These are phyloP conservation scores for Rhizophagus prolifer DNA, from an alignment of 192 early-diverging fungal species.

Conservation along the genomic window DNA sequence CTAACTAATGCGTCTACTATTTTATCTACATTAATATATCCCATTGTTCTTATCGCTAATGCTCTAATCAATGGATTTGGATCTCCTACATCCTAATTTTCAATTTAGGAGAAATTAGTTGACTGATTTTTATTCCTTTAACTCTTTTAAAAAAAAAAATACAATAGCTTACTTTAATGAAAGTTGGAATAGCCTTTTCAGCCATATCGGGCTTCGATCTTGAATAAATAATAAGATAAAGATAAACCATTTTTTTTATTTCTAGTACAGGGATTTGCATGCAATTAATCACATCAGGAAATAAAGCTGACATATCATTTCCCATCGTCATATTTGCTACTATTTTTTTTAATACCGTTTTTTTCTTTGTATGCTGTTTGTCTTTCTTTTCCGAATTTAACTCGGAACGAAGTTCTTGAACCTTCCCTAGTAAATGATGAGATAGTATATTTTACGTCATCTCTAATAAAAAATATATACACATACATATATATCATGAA, in stretches of 20 bases:
- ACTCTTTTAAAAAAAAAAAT: neutral
- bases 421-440: constrained; percentile 68
- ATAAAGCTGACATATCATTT: constrained; percentile 96
- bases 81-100: constrained; percentile 79
- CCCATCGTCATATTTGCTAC: constrained; percentile 99
- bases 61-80: constrained; percentile 94
- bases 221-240: constrained; percentile 97
- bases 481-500: no score
- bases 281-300: constrained; percentile 87
- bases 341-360: constrained; percentile 88
- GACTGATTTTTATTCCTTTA: neutral
- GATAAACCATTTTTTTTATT: constrained; percentile 90
- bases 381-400: constrained; percentile 85
- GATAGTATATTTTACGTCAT: neutral
- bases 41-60: constrained; percentile 95
- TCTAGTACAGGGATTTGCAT: constrained; percentile 87
- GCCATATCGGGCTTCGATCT: constrained; percentile 92
- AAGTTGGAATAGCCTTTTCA: constrained; percentile 83
- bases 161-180: constrained; percentile 66
- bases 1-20: constrained; percentile 83
- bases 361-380: constrained; percentile 76
- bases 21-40: constrained; percentile 92
- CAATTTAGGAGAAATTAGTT: constrained; percentile 10
- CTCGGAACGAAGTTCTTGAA: constrained; percentile 85
- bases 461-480: no score